Conservation (phyloP, 345 rosid genomes). For the Geranium rotundifolium region DNA sequence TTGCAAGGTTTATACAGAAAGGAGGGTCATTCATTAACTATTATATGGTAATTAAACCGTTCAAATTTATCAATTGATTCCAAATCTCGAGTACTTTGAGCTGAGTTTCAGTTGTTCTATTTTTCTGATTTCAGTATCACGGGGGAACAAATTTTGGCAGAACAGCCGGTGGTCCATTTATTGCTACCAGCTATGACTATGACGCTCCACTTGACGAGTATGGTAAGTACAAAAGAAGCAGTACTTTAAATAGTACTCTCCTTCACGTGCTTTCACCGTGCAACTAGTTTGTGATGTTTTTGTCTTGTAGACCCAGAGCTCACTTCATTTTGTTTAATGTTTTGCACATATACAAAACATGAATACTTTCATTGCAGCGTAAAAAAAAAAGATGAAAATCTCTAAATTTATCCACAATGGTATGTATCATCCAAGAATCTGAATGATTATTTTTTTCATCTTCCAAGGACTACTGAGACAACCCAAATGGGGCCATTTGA, state of each 20-base stretch:
- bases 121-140: conserved; percentile 56
- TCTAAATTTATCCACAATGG: too few species aligned
- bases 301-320: too few species aligned
- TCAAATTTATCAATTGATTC: conserved; percentile 5
- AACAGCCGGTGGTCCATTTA: conserved; percentile 99
- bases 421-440: neutral
- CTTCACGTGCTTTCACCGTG: neutral
- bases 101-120: conserved; percentile 10
- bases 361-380: too few species aligned
- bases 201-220: conserved; percentile 97
- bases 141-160: conserved; percentile 99
- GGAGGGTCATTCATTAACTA: conserved; percentile 94
- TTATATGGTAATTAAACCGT: conserved; percentile 58
- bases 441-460: conserved; percentile 6
- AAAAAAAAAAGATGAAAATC: too few species aligned
- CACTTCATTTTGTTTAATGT: too few species aligned
- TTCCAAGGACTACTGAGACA: conserved; percentile 69
- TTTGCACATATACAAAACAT: too few species aligned
- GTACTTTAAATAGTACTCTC: neutral
- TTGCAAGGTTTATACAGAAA: conserved; percentile 90
- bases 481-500: conserved; percentile 99
- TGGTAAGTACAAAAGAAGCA: conserved; percentile 35
- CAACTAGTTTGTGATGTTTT: too few species aligned
- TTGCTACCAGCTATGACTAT: conserved; percentile 93
- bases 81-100: conserved; percentile 6